Percentiles rank a stretch among this genome's conserved stretches.
phyloP scores from a whole-genome alignment of 495 filamentous ascomycete genomes.

The Penicillium coprophilum region DNA sequence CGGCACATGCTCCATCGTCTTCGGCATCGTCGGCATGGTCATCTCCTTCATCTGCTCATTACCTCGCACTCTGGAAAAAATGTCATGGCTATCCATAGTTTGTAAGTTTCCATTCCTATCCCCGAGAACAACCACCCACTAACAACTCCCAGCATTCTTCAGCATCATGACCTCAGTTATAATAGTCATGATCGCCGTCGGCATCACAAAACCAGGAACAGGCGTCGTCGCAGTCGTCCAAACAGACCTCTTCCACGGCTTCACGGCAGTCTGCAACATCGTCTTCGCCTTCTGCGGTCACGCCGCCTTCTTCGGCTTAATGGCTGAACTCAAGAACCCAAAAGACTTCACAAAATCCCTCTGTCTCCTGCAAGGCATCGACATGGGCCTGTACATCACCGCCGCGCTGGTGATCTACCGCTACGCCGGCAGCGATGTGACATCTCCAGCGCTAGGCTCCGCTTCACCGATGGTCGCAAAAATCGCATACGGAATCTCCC shows the following conservation, averaged over 20 bases:
- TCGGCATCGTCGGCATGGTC: slow-evolving; percentile 63
- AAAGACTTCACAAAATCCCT: slow-evolving; percentile 67
- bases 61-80: slow-evolving; percentile 63
- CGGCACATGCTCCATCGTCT: slow-evolving; percentile 68
- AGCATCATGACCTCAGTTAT: slow-evolving; percentile 68
- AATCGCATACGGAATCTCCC: slow-evolving; percentile 71
- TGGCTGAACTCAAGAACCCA: slow-evolving; percentile 72
- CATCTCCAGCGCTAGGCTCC: slow-evolving; percentile 71
- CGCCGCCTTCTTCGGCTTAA: slow-evolving; percentile 72
- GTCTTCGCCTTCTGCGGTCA: slow-evolving; percentile 57
- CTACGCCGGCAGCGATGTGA: slow-evolving; percentile 66
- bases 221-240: slow-evolving; percentile 30
- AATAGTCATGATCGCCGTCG: slow-evolving; percentile 68
- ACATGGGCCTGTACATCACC: slow-evolving; percentile 63
- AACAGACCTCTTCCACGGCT: slow-evolving; percentile 38
- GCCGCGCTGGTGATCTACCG: slow-evolving; percentile 60
- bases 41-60: slow-evolving; percentile 64
- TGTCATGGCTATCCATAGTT: slow-evolving; percentile 64
- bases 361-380: slow-evolving; percentile 59
- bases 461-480: slow-evolving; percentile 64
- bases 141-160: slow-evolving; percentile 54
- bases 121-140: neutral
- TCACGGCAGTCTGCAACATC: slow-evolving; percentile 48
- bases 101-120: slow-evolving; percentile 34
- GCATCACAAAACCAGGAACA: slow-evolving; percentile 38